Evolutionary conservation across 805 yeast genomes (phyloP), one percentile per base, ranked within the genome.

Genomic region (Lachancea nothofagi): DNA sequence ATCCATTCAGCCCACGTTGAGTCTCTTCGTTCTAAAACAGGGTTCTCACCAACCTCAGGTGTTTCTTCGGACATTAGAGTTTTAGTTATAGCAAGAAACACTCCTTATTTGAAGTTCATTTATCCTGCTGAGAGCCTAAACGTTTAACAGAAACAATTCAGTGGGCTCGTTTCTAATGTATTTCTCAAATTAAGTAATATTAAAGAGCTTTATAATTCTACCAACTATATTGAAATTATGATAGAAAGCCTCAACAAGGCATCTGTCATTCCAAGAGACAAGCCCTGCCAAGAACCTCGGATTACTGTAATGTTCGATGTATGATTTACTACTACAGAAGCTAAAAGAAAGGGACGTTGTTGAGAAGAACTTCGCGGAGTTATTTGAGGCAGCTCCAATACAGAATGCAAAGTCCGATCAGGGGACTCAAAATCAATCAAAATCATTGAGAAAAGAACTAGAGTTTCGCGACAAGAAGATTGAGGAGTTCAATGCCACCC

Each of bases 391-490:
- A 18, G 45, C 46, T 8, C 13, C 27, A 13, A 7, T 24, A 2
- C 30, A 21, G 13, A 20, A 27, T 7, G 17, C 22, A 3, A 6
- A n/a, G 5, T n/a, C 13, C n/a, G 19, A 9, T 14, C 12, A 33
- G 13, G 32, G 21, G 6, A 13, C 29, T 7, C 22, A 12, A 8
- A 21, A 27, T 21, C 38, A 19, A 21, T 20, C 28, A 6, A 28
- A 25, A 23, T 43, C 34, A 13, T 37, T 52, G 29, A 46, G 48
- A 38, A 39, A 43, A 26, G 52, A 46, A 26, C 43, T 54, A 13
- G 40, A 38, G 12, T 30, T 36, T 3, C 55, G 50, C 13, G 54
- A 54, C n/a, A 33, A 17, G 10, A 64, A 59, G 25, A 50, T 63
- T 1, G 34, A 25, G 1, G 44, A 50, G 4, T 49, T 67, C 28